Conservation (phyloP, 352 stramenopile species). For the Peronospora tabacina region DNA sequence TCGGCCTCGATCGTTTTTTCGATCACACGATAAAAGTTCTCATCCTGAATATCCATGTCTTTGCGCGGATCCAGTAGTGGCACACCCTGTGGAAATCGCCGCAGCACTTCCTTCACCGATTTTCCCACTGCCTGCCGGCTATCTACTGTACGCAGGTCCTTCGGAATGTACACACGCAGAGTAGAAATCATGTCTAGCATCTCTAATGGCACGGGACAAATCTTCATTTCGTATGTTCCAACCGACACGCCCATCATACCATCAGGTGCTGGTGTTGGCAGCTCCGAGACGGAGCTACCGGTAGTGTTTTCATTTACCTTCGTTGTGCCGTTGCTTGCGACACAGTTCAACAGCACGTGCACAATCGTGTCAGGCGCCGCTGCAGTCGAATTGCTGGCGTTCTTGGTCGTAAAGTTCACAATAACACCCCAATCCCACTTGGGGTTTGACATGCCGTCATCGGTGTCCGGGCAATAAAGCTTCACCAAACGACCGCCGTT, state of each 20-base stretch:
- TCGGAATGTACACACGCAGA: constrained; percentile 79
- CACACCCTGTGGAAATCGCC: constrained; percentile 73
- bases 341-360: constrained; percentile 74
- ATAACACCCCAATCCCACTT: constrained; percentile 83
- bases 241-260: constrained; percentile 49
- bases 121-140: constrained; percentile 71
- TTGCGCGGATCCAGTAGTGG: constrained; percentile 90
- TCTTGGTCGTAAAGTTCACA: constrained; percentile 81
- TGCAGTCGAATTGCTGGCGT: constrained; percentile 55
- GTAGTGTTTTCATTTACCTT: constrained; percentile 27
- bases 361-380: constrained; percentile 61
- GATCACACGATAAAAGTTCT: constrained; percentile 87
- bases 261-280: constrained; percentile 49
- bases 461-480: constrained; percentile 49
- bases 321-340: constrained; percentile 17
- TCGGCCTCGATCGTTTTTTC: constrained; percentile 71
- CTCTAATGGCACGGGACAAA: constrained; percentile 71
- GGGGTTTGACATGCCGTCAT: constrained; percentile 35
- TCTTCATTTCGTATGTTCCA: constrained; percentile 71
- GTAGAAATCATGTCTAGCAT: constrained; percentile 74
- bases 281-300: constrained; percentile 24
- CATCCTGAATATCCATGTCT: constrained; percentile 91
- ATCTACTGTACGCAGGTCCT: constrained; percentile 67
- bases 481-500: constrained; percentile 90
- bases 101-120: constrained; percentile 69